Base-by-base conservation (phyloP, 2,329 filamentous ascomycete genomes). In the Arthrobotrys sphaeroides region DNA sequence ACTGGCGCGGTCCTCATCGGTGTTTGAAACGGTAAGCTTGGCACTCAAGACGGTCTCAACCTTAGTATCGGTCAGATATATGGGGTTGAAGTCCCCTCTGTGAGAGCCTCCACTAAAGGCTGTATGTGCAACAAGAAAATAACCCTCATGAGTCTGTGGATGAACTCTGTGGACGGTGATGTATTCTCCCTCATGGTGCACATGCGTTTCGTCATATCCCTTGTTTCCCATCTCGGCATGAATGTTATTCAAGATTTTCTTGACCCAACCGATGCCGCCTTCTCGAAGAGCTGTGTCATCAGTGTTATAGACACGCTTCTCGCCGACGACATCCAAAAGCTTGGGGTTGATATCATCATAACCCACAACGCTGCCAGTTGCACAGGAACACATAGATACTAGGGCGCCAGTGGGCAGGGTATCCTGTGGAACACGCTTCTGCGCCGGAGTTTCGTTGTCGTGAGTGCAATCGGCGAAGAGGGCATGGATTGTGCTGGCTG, bases 401-500 rank as follows among this genome's bases (percentile, higher is more conserved):
- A 99, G 86, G 3, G 95, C 95, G 57, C 94, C 94, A 80, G 96
- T 98, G 5, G 96, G 92, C 7, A 99, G 86, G 0, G 95, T 98
- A 81, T 99, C 96, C 73, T 93, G 89, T 60, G 94, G 94, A 82
- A 97, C 94, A 42, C 96, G 88, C 83, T 97, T 97, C 83, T 99
- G 94, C 0, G 94, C 92, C 0, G 95, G 95, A 1, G 93, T 91
- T 83, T 99, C 94, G 80, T 99, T 99, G 84, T 99, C 95, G 82
- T 99, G 95, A 0, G 96, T 99, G 83, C 96, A 99, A 82, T 99
- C 96, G 93, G 98, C 98, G 83, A 99, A 97, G 0, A 99, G 85
- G 0, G 94, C 95, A 78, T 97, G 94, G 0, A 98, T 91, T 2
- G 94, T 92, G 2, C 89, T 91, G n/a, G 91, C 90, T 78, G 92